Evolutionary conservation across 768 basidiomycete species (phyloP).

Genomic region (Trametes elegans): DNA sequence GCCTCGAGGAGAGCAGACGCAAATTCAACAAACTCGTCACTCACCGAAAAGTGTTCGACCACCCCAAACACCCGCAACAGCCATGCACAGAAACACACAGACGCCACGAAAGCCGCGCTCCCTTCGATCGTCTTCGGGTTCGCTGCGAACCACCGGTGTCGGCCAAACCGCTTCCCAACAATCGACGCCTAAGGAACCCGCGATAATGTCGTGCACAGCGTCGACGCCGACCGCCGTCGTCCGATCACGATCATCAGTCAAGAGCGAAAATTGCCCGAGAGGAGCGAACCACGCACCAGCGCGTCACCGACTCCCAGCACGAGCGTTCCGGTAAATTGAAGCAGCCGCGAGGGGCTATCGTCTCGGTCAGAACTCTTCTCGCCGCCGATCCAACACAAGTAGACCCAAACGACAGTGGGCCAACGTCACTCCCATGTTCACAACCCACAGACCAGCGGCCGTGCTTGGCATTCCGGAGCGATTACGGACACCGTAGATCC

Average conservation of each 20-base stretch:
- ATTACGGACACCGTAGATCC: too few species aligned
- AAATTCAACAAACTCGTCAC: background rate
- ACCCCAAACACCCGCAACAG: conserved; percentile 67
- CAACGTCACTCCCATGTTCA: too few species aligned
- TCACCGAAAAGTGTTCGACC: conserved; percentile 74
- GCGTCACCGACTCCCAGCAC: conserved; percentile 93
- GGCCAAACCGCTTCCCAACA: conserved; percentile 82
- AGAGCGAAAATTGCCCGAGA: background rate
- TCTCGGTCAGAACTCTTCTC: background rate
- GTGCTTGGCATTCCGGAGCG: too few species aligned
- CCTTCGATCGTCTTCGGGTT: conserved; percentile 92
- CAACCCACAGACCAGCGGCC: too few species aligned
- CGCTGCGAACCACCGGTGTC: conserved; percentile 78
- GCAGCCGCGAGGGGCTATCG: conserved; percentile 45
- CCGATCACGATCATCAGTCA: conserved; percentile 1
- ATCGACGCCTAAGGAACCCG: conserved; percentile 73
- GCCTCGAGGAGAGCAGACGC: background rate
- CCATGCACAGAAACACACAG: conserved; percentile 69
- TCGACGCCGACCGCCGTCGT: background rate
- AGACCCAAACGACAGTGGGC: background rate
- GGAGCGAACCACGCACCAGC: conserved; percentile 48
- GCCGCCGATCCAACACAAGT: background rate
- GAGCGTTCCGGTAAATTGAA: conserved; percentile 82
- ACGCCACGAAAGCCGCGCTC: conserved; percentile 73
- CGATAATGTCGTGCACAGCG: background rate